Evolutionary conservation across 1,139 yeast genomes (phyloP).

Genomic region (Hemisphaericaspora lyxosophila): DNA sequence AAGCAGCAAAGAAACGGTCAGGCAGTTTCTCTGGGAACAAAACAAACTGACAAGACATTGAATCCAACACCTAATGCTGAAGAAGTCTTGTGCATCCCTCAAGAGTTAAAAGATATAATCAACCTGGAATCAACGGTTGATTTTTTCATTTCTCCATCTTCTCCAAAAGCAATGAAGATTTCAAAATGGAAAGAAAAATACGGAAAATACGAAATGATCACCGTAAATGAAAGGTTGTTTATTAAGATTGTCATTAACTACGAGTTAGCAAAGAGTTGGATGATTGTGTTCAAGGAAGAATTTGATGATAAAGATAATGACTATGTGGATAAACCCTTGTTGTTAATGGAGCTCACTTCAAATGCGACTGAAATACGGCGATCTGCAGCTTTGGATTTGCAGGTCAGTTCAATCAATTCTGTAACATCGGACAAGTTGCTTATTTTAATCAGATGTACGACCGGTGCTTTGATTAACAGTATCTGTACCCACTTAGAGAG

Average conservation of each 20-base stretch:
- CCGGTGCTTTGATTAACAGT: slow-evolving; percentile 26
- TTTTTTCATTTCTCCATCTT: slow-evolving; percentile 35
- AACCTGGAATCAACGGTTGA: slow-evolving; percentile 43
- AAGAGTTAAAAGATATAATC: slow-evolving; percentile 36
- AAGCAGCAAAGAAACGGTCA: slow-evolving; percentile 26
- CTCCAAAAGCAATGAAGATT: slow-evolving; percentile 39
- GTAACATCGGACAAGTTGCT: slow-evolving; percentile 29
- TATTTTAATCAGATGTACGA: slow-evolving; percentile 38
- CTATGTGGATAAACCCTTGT: slow-evolving; percentile 36
- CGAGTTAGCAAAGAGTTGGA: slow-evolving; percentile 35
- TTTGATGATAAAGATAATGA: slow-evolving; percentile 31
- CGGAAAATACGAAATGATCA: slow-evolving; percentile 50
- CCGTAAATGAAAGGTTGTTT: slow-evolving; percentile 36
- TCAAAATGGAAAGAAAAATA: slow-evolving; percentile 45
- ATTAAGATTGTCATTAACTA: slow-evolving; percentile 41
- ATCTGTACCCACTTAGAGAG: slow-evolving; percentile 29
- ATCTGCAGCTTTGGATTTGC: slow-evolving; percentile 44
- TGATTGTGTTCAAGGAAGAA: slow-evolving; percentile 44
- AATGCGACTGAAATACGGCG: slow-evolving; percentile 27
- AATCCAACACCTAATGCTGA: slow-evolving; percentile 12
- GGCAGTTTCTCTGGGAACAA: slow-evolving; percentile 4
- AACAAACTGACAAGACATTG: neutral
- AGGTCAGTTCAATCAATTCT: slow-evolving; percentile 33
- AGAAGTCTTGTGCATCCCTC: slow-evolving; percentile 31
- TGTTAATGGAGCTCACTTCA: slow-evolving; percentile 32